These are phyloP conservation scores for Harrya chromipes DNA, from an alignment of 768 basidiomycete genomes.

Conservation along the genomic window DNA sequence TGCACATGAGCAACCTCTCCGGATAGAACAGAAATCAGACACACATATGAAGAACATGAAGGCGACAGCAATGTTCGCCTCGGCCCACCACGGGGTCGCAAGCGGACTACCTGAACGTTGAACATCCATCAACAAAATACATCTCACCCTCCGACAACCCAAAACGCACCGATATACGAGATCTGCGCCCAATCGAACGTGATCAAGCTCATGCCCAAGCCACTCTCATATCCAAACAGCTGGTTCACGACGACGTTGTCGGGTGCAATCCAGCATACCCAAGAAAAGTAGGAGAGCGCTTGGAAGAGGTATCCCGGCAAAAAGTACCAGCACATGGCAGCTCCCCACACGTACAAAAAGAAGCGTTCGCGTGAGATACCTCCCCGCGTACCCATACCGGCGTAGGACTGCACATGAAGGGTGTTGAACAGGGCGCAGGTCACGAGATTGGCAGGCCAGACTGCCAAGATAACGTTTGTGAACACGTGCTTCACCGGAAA, in stretches of 20 bases:
- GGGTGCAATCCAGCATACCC: constrained; percentile 69
- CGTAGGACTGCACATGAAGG: constrained; percentile 53
- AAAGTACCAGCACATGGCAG: constrained; percentile 45
- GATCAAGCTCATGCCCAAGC: constrained; percentile 67
- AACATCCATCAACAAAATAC: background rate
- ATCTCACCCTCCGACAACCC: background rate
- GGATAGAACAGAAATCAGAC: constrained; percentile 33
- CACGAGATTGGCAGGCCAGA: constrained; percentile 74
- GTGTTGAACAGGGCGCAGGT: constrained; percentile 73
- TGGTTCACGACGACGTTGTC: constrained; percentile 68
- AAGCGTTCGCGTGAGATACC: constrained; percentile 53
- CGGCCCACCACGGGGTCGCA: constrained; percentile 81
- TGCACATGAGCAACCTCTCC: constrained; percentile 48
- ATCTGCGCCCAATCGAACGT: constrained; percentile 85
- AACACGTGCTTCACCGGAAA: background rate
- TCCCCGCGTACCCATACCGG: constrained; percentile 41
- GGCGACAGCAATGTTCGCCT: constrained; percentile 62
- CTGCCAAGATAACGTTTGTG: constrained; percentile 40
- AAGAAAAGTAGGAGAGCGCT: constrained; percentile 58
- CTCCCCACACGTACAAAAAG: constrained; percentile 43
- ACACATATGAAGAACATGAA: constrained; percentile 69
- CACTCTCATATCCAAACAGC: constrained; percentile 59
- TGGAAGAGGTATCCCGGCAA: constrained; percentile 75
- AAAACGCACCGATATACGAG: constrained; percentile 26
- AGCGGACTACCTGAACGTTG: constrained; percentile 44